Conservation (phyloP, 148 eudicot genomes). For the Pharnaceum exiguum region DNA sequence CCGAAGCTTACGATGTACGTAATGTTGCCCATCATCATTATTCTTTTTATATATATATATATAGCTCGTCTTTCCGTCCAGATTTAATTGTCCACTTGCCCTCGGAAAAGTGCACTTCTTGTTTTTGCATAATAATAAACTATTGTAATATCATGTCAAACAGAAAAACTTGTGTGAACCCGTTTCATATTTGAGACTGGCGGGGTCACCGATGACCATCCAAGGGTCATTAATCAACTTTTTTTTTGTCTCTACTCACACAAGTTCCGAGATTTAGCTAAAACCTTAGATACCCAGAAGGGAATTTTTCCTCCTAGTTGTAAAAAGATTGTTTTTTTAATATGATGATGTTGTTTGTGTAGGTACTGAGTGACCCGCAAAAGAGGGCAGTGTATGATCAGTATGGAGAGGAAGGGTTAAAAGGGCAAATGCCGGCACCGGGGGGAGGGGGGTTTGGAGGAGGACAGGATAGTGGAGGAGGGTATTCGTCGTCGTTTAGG, state of each 20-base stretch:
- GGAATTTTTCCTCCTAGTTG: background rate
- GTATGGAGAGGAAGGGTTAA: slow-evolving; percentile 80
- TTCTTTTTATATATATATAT: background rate
- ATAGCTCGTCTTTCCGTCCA: background rate
- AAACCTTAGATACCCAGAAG: no score
- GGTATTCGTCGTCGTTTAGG: slow-evolving; percentile 30
- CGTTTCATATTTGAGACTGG: no score
- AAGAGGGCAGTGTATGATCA: slow-evolving; percentile 78
- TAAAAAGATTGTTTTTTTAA: background rate
- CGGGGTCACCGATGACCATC: no score
- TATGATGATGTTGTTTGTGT: background rate
- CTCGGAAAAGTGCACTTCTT: no score
- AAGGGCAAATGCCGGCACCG: slow-evolving; percentile 71
- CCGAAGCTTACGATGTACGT: slow-evolving; percentile 77
- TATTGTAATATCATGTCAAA: no score
- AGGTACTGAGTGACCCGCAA: slow-evolving; percentile 87
- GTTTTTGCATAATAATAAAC: no score
- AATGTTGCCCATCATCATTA: background rate
- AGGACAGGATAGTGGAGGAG: slow-evolving; percentile 26
- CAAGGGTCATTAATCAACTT: no score
- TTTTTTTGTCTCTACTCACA: no score
- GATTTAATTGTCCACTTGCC: no score
- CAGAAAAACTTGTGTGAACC: no score
- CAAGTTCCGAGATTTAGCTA: no score
- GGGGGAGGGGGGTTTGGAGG: slow-evolving; percentile 42